Evolutionary conservation across 2,329 filamentous ascomycete species (phyloP), one percentile per base, ranked within the genome.

Genomic region (Mycosphaerella sp.): DNA sequence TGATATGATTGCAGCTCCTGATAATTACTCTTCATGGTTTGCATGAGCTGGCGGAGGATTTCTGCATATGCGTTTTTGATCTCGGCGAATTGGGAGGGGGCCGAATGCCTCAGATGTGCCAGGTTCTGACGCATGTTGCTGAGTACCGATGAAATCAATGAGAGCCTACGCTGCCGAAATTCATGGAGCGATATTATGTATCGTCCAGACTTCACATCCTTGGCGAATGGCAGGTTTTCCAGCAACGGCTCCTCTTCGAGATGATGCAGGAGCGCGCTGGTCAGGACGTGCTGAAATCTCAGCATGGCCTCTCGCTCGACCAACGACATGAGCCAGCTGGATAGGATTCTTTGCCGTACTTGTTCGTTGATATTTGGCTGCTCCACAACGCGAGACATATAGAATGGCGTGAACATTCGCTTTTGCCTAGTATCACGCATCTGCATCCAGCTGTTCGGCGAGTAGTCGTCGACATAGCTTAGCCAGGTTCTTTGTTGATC

Each of bases 11-110:
- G 70, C 10, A 82, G 69, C 55, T 82, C 79, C 54, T 77, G 74
- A 55, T 83, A 84, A 54, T 83, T 83, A 38, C 69, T 69, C 63
- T 80, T 82, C 80, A 85, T 84, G 1, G 77, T 72, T 6, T 69
- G 69, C 82, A 84, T 84, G 55, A 84, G 64, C n/a, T 72, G 68
- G 55, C 76, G 74, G 7, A 84, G 71, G 41, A 82, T 70, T 9
- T 75, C 70, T 1, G 70, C 70, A 59, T 82, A 83, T 32, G 73
- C 70, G 51, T 73, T 70, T 48, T 72, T 74, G 9, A 76, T 56
- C 4, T 61, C 51, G 29, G 72, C 62, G 1, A 62, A 50, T 17
- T 77, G 71, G 10, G 11, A 6, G 36, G 48, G 48, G 4, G 10
- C 21, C 6, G 39, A 17, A 8, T 39, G 29, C 14, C 48, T 38